A percentile compares a stretch with the other conserved stretches of the same genome.
These are phyloP conservation scores for Acrocalymma vagum DNA, from an alignment of 2,329 filamentous ascomycete species.

Conservation along the genomic window DNA sequence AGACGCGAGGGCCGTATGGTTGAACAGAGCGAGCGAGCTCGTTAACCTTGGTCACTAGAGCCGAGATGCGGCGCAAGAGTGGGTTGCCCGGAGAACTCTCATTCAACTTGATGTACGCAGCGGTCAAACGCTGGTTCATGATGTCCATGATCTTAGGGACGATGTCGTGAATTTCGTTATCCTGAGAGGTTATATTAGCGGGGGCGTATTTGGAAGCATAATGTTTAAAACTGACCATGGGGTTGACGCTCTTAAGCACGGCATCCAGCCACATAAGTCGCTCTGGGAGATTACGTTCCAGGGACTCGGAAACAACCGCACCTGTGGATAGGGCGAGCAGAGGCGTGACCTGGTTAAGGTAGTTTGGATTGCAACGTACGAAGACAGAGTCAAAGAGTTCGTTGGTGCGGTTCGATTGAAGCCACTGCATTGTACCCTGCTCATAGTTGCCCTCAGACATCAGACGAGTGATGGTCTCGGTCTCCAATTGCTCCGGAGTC, in stretches of 20 bases:
- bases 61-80: slow-evolving; percentile 61
- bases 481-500: slow-evolving; percentile 64
- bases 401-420: slow-evolving; percentile 67
- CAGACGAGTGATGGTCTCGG: slow-evolving; percentile 68
- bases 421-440: slow-evolving; percentile 63
- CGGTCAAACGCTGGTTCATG: slow-evolving; percentile 64
- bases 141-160: slow-evolving; percentile 68
- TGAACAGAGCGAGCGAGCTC: slow-evolving; percentile 38
- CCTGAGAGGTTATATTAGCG: slow-evolving; percentile 45
- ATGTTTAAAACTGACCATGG: slow-evolving; percentile 55
- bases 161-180: slow-evolving; percentile 64
- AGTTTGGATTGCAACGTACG: slow-evolving; percentile 64
- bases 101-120: slow-evolving; percentile 64
- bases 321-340: slow-evolving; percentile 69
- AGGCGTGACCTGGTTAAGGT: slow-evolving; percentile 63
- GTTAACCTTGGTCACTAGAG: slow-evolving; percentile 48
- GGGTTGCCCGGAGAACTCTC: slow-evolving; percentile 61
- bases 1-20: slow-evolving; percentile 22
- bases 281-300: slow-evolving; percentile 61
- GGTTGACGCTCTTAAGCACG: slow-evolving; percentile 63
- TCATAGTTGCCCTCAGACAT: slow-evolving; percentile 66
- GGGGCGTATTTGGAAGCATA: background rate
- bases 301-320: slow-evolving; percentile 66
- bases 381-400: slow-evolving; percentile 71
- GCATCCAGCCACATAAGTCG: slow-evolving; percentile 68